phyloP scores from a whole-genome alignment of 345 rosid genomes.

The Clausena lansium region DNA sequence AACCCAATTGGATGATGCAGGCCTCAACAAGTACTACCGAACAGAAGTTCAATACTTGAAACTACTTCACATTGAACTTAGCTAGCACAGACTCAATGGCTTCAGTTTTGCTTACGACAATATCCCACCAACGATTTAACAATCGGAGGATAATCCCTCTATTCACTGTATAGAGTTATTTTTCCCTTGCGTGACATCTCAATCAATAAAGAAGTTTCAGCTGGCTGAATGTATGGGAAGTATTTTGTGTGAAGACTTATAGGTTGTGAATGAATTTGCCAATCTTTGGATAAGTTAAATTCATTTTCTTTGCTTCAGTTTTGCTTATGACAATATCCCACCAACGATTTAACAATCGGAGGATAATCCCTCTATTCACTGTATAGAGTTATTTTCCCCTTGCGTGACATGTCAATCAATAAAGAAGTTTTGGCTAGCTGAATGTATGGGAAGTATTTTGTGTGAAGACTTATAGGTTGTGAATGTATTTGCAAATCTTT shows the following conservation, averaged over 20 bases:
- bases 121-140: constrained; percentile 1
- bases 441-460: constrained; percentile 11
- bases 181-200: constrained; percentile 28
- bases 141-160: constrained; percentile 24
- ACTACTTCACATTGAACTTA: not conserved
- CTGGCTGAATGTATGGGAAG: constrained; percentile 14
- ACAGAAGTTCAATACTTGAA: constrained; percentile 60
- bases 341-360: constrained; percentile 17
- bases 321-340: constrained; percentile 18
- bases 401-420: constrained; percentile 32
- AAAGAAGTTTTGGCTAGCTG: constrained; percentile 34
- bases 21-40: constrained; percentile 71
- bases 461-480: constrained; percentile 16
- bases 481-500: constrained; percentile 5
- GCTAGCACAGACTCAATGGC: not conserved
- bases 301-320: constrained; percentile 26
- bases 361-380: constrained; percentile 23
- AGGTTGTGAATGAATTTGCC: constrained; percentile 5
- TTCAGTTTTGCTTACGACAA: constrained; percentile 24
- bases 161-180: constrained; percentile 43
- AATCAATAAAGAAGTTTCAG: constrained; percentile 42
- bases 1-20: constrained; percentile 43
- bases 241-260: constrained; percentile 14
- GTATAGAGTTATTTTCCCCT: constrained; percentile 41
- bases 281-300: constrained; percentile 25